Base-by-base conservation (phyloP, 768 basidiomycete species). In the Xerocomellus amylosporus region DNA sequence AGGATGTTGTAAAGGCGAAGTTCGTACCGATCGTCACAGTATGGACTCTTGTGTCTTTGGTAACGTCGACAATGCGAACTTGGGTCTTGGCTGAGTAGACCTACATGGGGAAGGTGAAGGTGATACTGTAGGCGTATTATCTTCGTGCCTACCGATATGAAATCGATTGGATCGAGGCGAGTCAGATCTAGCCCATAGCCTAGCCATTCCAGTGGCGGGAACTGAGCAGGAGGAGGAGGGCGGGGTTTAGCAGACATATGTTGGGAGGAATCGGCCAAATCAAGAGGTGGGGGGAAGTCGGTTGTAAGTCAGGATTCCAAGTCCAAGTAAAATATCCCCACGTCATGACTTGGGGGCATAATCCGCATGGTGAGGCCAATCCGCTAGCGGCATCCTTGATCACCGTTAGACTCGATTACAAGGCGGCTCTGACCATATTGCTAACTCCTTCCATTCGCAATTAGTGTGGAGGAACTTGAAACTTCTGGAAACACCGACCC, bases 131-230 rank as follows among this genome's bases (percentile, higher is more conserved):
- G 22, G 38, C 7, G 6, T 40, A 19, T 22, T 15, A 15, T 14
- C 26, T 38, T 40, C 38, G 8, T 33, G 8, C 49, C 7, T 42
- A 55, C 54, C 5, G 54, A 55, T 36, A 8, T 19, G 43, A 51
- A 38, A 26, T 38, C 36, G 37, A 55, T 40, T 19, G 54, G 49
- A 7, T 55, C 26, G 13, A 51, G 4, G 13, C 36, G 42, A 39
- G 54, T 40, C 13, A 55, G 42, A 37, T 55, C 40, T 37, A 55
- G 7, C 4, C 54, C 54, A 39, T 26, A 55, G 14, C 54, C 54
- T 3, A 55, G n/a, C 48, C 49, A 51, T n/a, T 36, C 42, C 42
- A 55, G 26, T 12, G 54, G 49, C 34, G 49, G 54, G 12, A 55
- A 55, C n/a, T 51, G 39, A 22, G 33, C 8, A n/a, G 17, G 36